These are phyloP conservation scores for Candida hungchunana DNA, from an alignment of 805 yeast species.

Conservation along the genomic window DNA sequence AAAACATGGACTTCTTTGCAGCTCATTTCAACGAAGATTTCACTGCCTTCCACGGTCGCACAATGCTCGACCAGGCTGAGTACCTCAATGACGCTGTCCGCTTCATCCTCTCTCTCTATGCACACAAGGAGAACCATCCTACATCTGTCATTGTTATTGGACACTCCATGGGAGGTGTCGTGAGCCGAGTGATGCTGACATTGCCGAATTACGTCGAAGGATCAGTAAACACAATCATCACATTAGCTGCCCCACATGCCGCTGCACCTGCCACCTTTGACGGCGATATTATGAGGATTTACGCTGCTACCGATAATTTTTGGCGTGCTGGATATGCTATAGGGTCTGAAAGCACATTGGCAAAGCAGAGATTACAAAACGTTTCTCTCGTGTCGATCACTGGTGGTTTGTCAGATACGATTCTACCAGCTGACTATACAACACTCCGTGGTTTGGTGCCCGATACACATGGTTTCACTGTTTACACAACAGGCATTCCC, in stretches of 20 bases:
- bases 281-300: constrained; percentile 74
- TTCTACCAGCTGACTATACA: constrained; percentile 89
- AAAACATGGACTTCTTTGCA: constrained; percentile 76
- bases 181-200: constrained; percentile 79
- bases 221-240: constrained; percentile 78
- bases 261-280: constrained; percentile 93
- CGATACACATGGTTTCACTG: constrained; percentile 70
- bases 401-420: constrained; percentile 77
- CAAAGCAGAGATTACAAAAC: constrained; percentile 45
- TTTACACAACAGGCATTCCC: constrained; percentile 82
- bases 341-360: constrained; percentile 42
- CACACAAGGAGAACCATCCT: constrained; percentile 39
- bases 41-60: constrained; percentile 94
- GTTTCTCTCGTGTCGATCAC: constrained; percentile 80
- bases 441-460: constrained; percentile 70
- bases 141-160: constrained; percentile 74
- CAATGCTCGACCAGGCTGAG: constrained; percentile 90
- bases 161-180: constrained; percentile 98
- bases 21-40: constrained; percentile 95
- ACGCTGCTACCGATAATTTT: constrained; percentile 67
- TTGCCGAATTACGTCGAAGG: constrained; percentile 67
- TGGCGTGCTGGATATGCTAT: constrained; percentile 67
- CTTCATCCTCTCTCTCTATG: constrained; percentile 69
- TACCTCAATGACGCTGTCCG: constrained; percentile 82
- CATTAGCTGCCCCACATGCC: constrained; percentile 88